These are phyloP conservation scores for Entoloma clypeatum DNA, from an alignment of 1,284 basidiomycete genomes.

Conservation along the genomic window DNA sequence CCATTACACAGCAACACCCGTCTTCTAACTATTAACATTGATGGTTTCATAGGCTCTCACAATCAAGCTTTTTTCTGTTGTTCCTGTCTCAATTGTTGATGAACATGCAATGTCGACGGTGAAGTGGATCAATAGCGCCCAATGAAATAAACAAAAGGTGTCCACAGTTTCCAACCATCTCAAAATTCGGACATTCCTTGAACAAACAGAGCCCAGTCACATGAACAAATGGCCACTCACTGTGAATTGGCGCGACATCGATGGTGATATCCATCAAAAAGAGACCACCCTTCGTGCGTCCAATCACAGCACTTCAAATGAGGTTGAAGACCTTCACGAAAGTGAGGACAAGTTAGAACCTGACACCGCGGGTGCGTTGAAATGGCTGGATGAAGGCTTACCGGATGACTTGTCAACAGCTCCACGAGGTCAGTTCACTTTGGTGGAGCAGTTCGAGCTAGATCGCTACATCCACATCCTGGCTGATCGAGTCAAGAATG, in stretches of 20 bases:
- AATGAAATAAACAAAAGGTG: constrained; percentile 1
- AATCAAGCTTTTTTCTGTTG: constrained; percentile 16
- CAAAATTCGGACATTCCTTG: constrained; percentile 1
- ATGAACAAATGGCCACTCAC: constrained; percentile 2
- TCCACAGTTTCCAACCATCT: constrained; percentile 1
- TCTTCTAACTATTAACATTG: neutral
- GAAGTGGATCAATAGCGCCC: constrained; percentile 17
- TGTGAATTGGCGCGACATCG: constrained; percentile 7
- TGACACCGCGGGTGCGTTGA: constrained; percentile 1
- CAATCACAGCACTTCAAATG: neutral
- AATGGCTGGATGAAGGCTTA: constrained; percentile 3
- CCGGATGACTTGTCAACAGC: constrained; percentile 4
- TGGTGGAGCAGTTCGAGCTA: constrained; percentile 3
- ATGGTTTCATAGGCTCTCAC: constrained; percentile 13
- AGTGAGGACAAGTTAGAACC: constrained; percentile 1
- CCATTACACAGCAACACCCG: neutral
- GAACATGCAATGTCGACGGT: constrained; percentile 18
- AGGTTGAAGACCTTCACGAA: neutral
- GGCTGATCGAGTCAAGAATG: constrained; percentile 8
- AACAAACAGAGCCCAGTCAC: neutral
- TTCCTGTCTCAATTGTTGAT: constrained; percentile 18
- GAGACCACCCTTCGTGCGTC: neutral
- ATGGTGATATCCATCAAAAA: constrained; percentile 2
- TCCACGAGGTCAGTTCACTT: constrained; percentile 2
- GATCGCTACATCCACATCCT: constrained; percentile 4